Evolutionary conservation across 768 basidiomycete species (phyloP).

Genomic region (Tephrocybe sp.): DNA sequence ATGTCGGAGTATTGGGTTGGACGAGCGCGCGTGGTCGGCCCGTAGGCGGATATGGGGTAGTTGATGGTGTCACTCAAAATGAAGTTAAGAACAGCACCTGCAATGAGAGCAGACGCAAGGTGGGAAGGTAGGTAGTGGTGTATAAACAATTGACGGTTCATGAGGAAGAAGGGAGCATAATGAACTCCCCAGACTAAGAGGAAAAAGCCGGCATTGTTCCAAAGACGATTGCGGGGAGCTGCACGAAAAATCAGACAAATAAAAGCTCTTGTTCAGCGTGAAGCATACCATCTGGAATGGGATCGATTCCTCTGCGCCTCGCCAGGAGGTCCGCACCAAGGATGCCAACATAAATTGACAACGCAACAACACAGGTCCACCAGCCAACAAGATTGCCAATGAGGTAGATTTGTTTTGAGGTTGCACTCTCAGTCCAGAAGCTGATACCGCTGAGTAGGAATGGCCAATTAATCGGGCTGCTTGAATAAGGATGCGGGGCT

Average conservation of each 20-base stretch:
- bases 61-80: conserved; percentile 89
- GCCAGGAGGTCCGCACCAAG: conserved; percentile 89
- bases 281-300: conserved; percentile 81
- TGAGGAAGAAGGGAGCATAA: conserved; percentile 96
- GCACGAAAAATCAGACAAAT: conserved; percentile 1
- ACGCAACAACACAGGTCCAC: conserved; percentile 88
- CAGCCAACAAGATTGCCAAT: conserved; percentile 93
- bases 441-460: conserved; percentile 96
- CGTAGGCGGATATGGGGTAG: conserved; percentile 82
- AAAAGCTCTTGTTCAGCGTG: neutral
- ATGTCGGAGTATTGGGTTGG: conserved; percentile 67
- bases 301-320: conserved; percentile 78
- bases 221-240: conserved; percentile 92
- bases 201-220: conserved; percentile 97
- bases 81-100: conserved; percentile 90
- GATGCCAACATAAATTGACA: conserved; percentile 89
- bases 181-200: conserved; percentile 92
- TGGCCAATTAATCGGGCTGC: conserved; percentile 96
- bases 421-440: conserved; percentile 92
- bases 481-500: conserved; percentile 97
- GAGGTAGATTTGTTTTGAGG: conserved; percentile 92
- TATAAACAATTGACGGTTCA: conserved; percentile 95
- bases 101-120: conserved; percentile 87
- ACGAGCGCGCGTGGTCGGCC: conserved; percentile 60
- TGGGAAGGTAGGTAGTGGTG: conserved; percentile 99